Evolutionary conservation across 805 yeast species (phyloP), one percentile per base, ranked within the genome.

Genomic region (Cyberlindnera sargentensis): DNA sequence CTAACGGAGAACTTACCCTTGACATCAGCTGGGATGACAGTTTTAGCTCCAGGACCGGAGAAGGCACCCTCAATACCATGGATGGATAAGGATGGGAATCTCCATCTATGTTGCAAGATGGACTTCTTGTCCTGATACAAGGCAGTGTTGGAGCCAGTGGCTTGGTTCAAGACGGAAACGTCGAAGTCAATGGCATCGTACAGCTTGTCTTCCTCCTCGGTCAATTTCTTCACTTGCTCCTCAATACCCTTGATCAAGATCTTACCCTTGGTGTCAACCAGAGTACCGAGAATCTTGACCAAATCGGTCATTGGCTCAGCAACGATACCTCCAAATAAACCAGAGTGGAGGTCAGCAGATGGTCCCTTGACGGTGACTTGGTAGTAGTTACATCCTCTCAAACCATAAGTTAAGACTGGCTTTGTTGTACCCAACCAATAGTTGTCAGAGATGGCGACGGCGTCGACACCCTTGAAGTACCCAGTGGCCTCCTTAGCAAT

Each of bases 41-140:
- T 93, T 73, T 93, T 93, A 46, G 98, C 99, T 52, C 99, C 99
- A 38, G 84, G 76, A 36, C 85, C 91, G 39, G 84, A 82, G 66
- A 93, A 93, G 5, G 98, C 99, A 51, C 99, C 99, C 68, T 93
- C 99, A 44, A 93, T 76, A 54, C 99, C 99, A 67, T 93, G 99
- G 52, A 93, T 66, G 3, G 98, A 90, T 57, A 93, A 73, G 6
- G 98, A 88, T 44, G 99, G 99, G 69, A 74, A 89, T 75, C 99
- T 84, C 99, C 99, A 93, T 76, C 99, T 82, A 67, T 90, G 97
- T 84, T 89, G 91, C 58, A 93, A 76, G 47, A 95, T 89, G 47
- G 82, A 83, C 68, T 88, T 81, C 67, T 88, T 86, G 63, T 75
- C 74, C 50, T 78, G 73, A 69, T 82, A 82, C 47, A 90, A 72